Evolutionary conservation across 192 early-diverging fungal genomes (phyloP), one percentile per base, ranked within the genome.

Genomic region (Pilobolus umbonatus): DNA sequence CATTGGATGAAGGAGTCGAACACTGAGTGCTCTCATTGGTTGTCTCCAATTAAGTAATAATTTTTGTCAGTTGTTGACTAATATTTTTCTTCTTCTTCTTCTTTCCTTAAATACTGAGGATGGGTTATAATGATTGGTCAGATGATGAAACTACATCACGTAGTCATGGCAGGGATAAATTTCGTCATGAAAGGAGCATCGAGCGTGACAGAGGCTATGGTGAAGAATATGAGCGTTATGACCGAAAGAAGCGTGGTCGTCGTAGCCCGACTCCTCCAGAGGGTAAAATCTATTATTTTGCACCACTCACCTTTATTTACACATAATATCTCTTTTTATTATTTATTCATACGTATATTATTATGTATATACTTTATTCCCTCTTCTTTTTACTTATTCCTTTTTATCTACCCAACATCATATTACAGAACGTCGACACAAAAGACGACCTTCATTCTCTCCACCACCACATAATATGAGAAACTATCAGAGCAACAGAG

Each of bases 191-290:
- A 46, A 52, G 70, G 7, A 68, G 67, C 36, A 4, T 62, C 14
- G 67, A 68, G 17, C 51, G 60, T 40, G 52, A 62, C 12, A 51
- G 45, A 29, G 60, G 51, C 35, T 54, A 36, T 36, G 35, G 35
- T 38, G 63, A 49, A 32, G 60, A 61, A 6, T 55, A 61, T 54
- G 64, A 60, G 36, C 39, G 64, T 15, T 72, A 62, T 34, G 58
- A 65, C 30, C 40, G 58, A 26, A 65, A 60, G 36, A 72, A 67
- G 38, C 57, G 70, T 22, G 48, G 22, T 32, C 49, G 58, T 12
- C 58, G 54, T 35, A 72, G 70, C 29, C 64, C 60, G 10, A 51
- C 60, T 19, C 70, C 70, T 12, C 55, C 60, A 43, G 70, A 72
- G 50, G 70, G 70, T 72, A 65, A 44, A 19, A 21, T 43, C 22